A percentile compares a stretch with the other conserved stretches of the same genome.
These are phyloP conservation scores for Lentinula guzmanii DNA, from an alignment of 768 basidiomycete genomes.

Conservation along the genomic window DNA sequence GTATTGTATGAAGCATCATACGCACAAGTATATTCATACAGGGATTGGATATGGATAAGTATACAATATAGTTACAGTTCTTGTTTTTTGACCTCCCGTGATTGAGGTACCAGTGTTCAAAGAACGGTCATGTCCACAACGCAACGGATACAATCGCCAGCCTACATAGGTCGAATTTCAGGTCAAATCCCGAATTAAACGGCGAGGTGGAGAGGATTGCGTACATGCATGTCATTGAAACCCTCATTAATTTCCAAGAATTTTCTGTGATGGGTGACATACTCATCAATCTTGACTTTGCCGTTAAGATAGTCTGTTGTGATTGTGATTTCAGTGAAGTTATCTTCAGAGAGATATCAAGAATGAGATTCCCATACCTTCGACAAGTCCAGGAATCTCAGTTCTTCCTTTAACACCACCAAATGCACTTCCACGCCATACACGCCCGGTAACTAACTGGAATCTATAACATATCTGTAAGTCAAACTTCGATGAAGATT, in stretches of 20 bases:
- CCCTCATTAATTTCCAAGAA: constrained; percentile 78
- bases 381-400: constrained; percentile 89
- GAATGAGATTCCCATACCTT: constrained; percentile 44
- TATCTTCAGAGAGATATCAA: not conserved
- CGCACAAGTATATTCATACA: not conserved
- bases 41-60: not conserved
- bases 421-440: constrained; percentile 94
- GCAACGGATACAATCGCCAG: constrained; percentile 88
- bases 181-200: not conserved
- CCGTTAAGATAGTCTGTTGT: constrained; percentile 71
- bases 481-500: constrained; percentile 6
- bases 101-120: constrained; percentile 18
- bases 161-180: constrained; percentile 29
- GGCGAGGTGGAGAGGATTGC: constrained; percentile 22
- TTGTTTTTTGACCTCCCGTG: not conserved
- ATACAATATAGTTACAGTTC: constrained; percentile 3
- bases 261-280: constrained; percentile 81
- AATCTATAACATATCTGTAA: constrained; percentile 34
- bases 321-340: not conserved
- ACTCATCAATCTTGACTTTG: constrained; percentile 89
- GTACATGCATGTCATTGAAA: constrained; percentile 95
- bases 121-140: constrained; percentile 77
- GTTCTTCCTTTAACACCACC: constrained; percentile 98
- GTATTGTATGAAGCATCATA: not conserved
- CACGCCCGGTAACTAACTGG: constrained; percentile 78